phyloP scores from a whole-genome alignment of 306 rosid genomes.

The Aeschynomene evenia region DNA sequence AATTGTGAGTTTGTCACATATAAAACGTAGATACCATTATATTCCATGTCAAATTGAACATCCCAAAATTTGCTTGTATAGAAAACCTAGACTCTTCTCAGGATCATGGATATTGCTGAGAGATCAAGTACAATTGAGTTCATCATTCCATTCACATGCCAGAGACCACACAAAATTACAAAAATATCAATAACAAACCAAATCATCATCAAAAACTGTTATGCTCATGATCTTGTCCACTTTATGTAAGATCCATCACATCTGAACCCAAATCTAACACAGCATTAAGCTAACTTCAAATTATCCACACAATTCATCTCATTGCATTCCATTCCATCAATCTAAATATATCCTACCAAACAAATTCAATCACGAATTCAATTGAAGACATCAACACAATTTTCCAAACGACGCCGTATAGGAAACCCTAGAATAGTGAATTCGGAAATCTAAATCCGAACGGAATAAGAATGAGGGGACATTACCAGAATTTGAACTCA shows the following conservation, averaged over 20 bases:
- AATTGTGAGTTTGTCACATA: neutral
- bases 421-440: slow-evolving; percentile 23
- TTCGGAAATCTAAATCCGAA: neutral
- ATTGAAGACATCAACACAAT: neutral
- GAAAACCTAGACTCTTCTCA: neutral
- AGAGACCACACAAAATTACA: neutral
- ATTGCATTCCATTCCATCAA: too few species aligned
- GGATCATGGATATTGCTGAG: neutral
- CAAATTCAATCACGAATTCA: neutral
- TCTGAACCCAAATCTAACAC: neutral
- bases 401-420: neutral
- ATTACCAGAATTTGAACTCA: slow-evolving; percentile 91
- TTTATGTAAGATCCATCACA: neutral
- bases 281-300: neutral
- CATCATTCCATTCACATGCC: neutral
- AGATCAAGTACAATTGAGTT: neutral
- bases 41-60: neutral
- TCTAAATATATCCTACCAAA: neutral
- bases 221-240: neutral
- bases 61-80: neutral
- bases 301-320: neutral
- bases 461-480: neutral
- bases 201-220: neutral
- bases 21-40: neutral
- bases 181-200: too few species aligned